These are phyloP conservation scores for Fusarium udum DNA, from an alignment of 2,329 filamentous ascomycete genomes.

Conservation along the genomic window DNA sequence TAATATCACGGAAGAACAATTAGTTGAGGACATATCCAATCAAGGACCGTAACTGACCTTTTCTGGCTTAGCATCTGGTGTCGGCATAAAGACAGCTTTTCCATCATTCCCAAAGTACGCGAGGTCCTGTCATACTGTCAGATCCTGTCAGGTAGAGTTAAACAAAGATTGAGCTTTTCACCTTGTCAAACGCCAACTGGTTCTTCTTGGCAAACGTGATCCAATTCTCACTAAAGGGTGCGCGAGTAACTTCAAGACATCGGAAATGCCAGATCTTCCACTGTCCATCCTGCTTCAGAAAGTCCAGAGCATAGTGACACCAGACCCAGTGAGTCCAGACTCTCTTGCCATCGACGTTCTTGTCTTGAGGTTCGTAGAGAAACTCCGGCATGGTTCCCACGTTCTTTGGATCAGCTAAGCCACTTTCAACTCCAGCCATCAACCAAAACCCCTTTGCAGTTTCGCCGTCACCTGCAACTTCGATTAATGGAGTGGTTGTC, in stretches of 20 bases:
- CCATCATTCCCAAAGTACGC: background rate
- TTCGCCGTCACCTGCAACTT: background rate
- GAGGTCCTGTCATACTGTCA: accelerated
- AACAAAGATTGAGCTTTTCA: accelerated
- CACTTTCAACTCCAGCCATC: background rate
- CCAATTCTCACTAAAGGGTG: background rate
- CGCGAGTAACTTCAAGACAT: background rate
- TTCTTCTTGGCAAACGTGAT: background rate
- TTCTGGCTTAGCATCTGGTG: background rate
- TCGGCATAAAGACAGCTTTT: background rate
- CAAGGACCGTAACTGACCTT: background rate
- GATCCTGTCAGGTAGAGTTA: accelerated
- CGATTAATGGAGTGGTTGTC: background rate
- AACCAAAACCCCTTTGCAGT: background rate
- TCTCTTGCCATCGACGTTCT: accelerated
- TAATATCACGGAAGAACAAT: accelerated
- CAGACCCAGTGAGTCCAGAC: background rate
- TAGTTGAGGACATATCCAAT: accelerated
- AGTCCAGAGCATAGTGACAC: background rate
- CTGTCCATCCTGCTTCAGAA: background rate
- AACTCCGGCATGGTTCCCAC: background rate
- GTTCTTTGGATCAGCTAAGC: background rate
- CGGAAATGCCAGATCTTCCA: background rate
- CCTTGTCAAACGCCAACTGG: background rate
- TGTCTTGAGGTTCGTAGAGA: background rate